Conservation (phyloP, 768 basidiomycete genomes). For the Grammothele lineata region DNA sequence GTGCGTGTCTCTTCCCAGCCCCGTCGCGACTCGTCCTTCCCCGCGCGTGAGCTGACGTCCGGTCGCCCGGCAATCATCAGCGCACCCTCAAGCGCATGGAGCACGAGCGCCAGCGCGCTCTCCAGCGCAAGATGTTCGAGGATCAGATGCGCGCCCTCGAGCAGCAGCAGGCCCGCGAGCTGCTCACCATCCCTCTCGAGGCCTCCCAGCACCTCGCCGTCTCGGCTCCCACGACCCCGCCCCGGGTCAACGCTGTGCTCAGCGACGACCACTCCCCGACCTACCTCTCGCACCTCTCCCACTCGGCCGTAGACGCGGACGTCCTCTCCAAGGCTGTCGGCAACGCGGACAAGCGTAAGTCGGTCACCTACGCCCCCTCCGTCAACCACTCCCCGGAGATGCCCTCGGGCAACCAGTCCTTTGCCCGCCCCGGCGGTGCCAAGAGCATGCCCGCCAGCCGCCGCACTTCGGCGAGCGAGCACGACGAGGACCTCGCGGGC, state of each 20-base stretch:
- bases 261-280: slow-evolving; percentile 50
- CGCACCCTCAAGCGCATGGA: slow-evolving; percentile 82
- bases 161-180: slow-evolving; percentile 84
- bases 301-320: slow-evolving; percentile 56
- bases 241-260: slow-evolving; percentile 70
- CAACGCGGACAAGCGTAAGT: slow-evolving; percentile 78
- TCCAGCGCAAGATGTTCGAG: slow-evolving; percentile 90
- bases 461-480: slow-evolving; percentile 82
- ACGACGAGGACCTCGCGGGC: slow-evolving; percentile 76
- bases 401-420: slow-evolving; percentile 45
- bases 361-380: slow-evolving; percentile 78
- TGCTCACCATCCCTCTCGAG: slow-evolving; percentile 72
- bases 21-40: not conserved
- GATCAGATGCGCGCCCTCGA: slow-evolving; percentile 95
- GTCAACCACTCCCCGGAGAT: slow-evolving; percentile 73
- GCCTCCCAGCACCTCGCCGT: slow-evolving; percentile 73
- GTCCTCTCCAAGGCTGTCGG: slow-evolving; percentile 67
- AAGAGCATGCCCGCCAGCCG: slow-evolving; percentile 93
- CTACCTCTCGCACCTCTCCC: slow-evolving; percentile 39
- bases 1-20: slow-evolving; percentile 41
- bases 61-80: slow-evolving; percentile 42
- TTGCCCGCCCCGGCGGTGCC: slow-evolving; percentile 66
- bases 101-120: slow-evolving; percentile 83
- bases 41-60: slow-evolving; percentile 7
- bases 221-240: slow-evolving; percentile 86